A percentile compares a stretch with the other conserved stretches of the same genome.
Evolutionary conservation across 2,329 filamentous ascomycete species (phyloP).

Genomic region (Penicillium sp.): DNA sequence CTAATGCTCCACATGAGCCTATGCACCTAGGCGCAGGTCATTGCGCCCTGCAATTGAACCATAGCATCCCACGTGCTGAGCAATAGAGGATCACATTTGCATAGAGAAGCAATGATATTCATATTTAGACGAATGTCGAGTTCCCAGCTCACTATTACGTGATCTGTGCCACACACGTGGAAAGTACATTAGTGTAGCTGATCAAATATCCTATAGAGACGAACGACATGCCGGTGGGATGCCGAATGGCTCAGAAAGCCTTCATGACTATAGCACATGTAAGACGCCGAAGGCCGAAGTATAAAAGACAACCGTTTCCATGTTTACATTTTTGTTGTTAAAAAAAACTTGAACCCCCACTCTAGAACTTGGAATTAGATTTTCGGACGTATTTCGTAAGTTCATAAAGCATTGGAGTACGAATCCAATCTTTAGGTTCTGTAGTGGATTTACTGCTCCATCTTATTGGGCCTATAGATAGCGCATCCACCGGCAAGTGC

Average conservation of each 20-base stretch:
- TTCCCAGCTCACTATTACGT: background rate
- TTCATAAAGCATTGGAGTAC: background rate
- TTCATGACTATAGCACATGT: background rate
- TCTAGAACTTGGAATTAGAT: too few species aligned
- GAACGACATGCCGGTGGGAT: too few species aligned
- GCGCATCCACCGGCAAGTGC: background rate
- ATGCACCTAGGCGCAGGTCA: background rate
- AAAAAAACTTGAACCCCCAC: too few species aligned
- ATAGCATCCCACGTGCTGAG: background rate
- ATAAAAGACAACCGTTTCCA: background rate
- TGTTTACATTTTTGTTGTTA: background rate
- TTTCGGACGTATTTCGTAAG: background rate
- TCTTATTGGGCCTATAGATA: background rate
- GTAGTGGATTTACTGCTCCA: background rate
- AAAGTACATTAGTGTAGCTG: background rate
- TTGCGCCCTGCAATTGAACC: background rate
- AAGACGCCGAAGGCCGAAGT: background rate
- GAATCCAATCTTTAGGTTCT: background rate
- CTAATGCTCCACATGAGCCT: background rate
- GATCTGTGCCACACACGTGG: background rate
- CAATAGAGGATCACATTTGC: background rate
- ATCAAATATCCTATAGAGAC: background rate
- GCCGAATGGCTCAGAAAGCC: too few species aligned
- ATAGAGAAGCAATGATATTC: slow-evolving; percentile 1
- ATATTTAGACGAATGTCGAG: background rate